A percentile compares a stretch with the other conserved stretches of the same genome.
These are phyloP conservation scores for Ogataea nonfermentans DNA, from an alignment of 805 yeast genomes.

Conservation along the genomic window DNA sequence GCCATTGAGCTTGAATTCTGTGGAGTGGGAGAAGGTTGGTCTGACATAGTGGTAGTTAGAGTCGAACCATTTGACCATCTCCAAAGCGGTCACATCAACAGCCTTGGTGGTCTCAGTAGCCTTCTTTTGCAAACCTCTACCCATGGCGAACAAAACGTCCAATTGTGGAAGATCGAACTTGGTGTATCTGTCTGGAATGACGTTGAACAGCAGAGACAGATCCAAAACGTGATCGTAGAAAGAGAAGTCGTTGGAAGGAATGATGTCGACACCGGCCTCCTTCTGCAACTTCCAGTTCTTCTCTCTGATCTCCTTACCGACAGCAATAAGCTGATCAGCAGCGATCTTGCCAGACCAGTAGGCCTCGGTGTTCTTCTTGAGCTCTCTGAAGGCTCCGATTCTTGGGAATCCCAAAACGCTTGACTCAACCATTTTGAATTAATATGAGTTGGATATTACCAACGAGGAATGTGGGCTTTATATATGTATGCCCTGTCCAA, in stretches of 20 bases:
- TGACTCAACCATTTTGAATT: constrained; percentile 80
- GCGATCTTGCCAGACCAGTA: constrained; percentile 96
- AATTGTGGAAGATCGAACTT: constrained; percentile 84
- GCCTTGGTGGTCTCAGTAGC: constrained; percentile 84
- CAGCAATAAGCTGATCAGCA: constrained; percentile 82
- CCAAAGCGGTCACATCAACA: constrained; percentile 97
- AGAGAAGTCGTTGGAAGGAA: constrained; percentile 97
- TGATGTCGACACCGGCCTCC: constrained; percentile 95
- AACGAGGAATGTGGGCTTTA: constrained; percentile 8
- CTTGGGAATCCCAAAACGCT: constrained; percentile 99
- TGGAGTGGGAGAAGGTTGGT: constrained; percentile 96
- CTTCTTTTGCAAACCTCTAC: constrained; percentile 98
- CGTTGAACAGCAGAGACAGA: constrained; percentile 88
- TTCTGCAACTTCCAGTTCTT: constrained; percentile 97
- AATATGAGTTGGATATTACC: constrained; percentile 7
- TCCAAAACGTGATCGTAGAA: constrained; percentile 97
- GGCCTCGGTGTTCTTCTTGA: constrained; percentile 97
- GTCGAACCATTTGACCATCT: constrained; percentile 99
- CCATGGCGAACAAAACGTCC: constrained; percentile 97
- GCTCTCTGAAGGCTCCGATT: constrained; percentile 99
- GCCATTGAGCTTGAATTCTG: constrained; percentile 94
- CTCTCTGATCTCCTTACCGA: constrained; percentile 94
- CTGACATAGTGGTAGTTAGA: constrained; percentile 99
- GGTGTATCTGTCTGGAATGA: constrained; percentile 94
- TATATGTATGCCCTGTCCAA: constrained; percentile 14